Base-by-base conservation (phyloP, 2,329 filamentous ascomycete species). In the Diaporthe australafricana region DNA sequence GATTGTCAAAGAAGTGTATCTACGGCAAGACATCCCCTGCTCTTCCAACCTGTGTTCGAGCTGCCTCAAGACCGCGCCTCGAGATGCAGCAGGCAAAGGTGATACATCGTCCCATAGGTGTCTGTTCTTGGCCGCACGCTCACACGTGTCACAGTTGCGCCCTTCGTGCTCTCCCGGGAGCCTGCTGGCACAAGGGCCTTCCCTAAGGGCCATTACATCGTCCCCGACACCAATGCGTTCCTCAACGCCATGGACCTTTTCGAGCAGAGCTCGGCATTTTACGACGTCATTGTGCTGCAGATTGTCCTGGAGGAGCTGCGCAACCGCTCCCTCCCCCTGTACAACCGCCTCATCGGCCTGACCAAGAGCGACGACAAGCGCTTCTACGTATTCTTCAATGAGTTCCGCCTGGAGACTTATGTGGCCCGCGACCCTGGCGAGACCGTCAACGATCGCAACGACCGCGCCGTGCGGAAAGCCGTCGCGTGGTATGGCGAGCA, bases 381-480 rank as follows among this genome's bases (percentile, higher is more conserved):
- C 69, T 98, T 98, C 81, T 98, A 98, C 79, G 94, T 99, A 67
- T 99, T 99, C 81, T 98, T 98, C 89, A 99, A 99, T 81, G 96
- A 99, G 78, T 99, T 99, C 80, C 90, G 96, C 66, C 86, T 95
- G 48, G 97, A 99, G 82, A 99, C 96, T 0, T 93, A 98, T 79
- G 90, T 98, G 60, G 84, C 88, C 35, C 89, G 96, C 74, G 88
- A 91, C 25, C 82, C 87, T 7, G 92, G 93, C 47, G 96, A 99
- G 84, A 93, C 90, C 3, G 96, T 99, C 83, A 99, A 99, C 80
- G 96, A 99, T 81, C 90, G 96, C 69, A 99, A 99, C 79, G 97
- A 99, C 81, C 91, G 95, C 74, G 95, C 96, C 55, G 94, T 99
- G 38, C 89, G 96, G 60, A 90, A 88, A 76, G 94, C 96, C 1